Conservation (phyloP, 2,329 filamentous ascomycete genomes). For the Erysiphe pulchra region DNA sequence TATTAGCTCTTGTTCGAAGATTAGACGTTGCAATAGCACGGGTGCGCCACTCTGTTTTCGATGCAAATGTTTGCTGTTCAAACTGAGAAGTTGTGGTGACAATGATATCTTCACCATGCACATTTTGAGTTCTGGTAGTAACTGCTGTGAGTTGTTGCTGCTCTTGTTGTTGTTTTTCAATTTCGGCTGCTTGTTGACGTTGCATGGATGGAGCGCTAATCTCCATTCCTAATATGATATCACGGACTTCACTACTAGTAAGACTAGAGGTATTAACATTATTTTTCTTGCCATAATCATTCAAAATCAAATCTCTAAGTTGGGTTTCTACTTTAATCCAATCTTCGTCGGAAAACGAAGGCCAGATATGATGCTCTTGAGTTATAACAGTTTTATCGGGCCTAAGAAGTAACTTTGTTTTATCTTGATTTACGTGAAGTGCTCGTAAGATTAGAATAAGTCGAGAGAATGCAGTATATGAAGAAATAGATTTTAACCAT, state of each 20-base stretch:
- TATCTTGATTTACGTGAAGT: conserved; percentile 91
- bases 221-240: conserved; percentile 98
- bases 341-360: conserved; percentile 74
- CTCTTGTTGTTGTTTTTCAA: conserved; percentile 95
- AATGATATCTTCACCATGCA: conserved; percentile 90
- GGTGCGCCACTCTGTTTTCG: conserved; percentile 97
- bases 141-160: conserved; percentile 90
- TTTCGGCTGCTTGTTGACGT: conserved; percentile 90
- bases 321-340: conserved; percentile 99
- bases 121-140: conserved; percentile 94
- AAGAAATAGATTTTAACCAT: conserved; percentile 95
- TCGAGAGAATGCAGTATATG: conserved; percentile 94
- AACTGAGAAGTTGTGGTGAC: conserved; percentile 96
- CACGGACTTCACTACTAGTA: conserved; percentile 87
- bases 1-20: conserved; percentile 77
- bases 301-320: conserved; percentile 80
- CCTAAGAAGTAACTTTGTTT: conserved; percentile 83
- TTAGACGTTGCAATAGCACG: conserved; percentile 92
- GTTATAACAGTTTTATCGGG: conserved; percentile 97
- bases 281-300: conserved; percentile 99
- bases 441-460: conserved; percentile 81
- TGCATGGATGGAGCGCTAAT: conserved; percentile 96
- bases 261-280: conserved; percentile 96
- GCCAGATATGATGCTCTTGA: conserved; percentile 98
- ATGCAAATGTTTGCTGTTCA: conserved; percentile 91